Conservation (phyloP, 2,329 filamentous ascomycete species). For the Coleophoma crateriformis region DNA sequence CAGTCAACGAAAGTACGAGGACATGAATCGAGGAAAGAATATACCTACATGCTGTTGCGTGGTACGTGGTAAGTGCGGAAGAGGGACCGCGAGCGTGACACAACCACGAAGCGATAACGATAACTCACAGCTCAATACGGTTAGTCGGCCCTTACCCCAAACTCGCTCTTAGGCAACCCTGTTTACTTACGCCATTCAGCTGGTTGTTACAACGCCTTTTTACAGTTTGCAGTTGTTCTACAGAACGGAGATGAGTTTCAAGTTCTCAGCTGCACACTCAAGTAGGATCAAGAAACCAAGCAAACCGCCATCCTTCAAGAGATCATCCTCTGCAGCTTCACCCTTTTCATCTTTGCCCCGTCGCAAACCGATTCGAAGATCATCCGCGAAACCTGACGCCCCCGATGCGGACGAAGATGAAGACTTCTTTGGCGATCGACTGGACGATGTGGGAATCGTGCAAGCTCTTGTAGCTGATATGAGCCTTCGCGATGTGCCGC, state of each 20-base stretch:
- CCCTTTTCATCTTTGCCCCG: slow-evolving; percentile 22
- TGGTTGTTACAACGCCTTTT: background rate
- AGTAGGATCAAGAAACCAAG: slow-evolving; percentile 24
- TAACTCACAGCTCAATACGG: too few species aligned
- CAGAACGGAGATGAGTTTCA: slow-evolving; percentile 20
- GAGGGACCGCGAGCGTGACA: too few species aligned
- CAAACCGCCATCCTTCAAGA: slow-evolving; percentile 20
- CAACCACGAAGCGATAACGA: too few species aligned
- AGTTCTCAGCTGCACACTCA: slow-evolving; percentile 22
- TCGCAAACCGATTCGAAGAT: slow-evolving; percentile 18
- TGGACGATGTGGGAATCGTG: slow-evolving; percentile 56
- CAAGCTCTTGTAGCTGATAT: slow-evolving; percentile 49
- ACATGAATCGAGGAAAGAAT: too few species aligned
- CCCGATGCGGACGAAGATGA: slow-evolving; percentile 24
- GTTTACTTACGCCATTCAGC: too few species aligned
- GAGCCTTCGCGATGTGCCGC: slow-evolving; percentile 54
- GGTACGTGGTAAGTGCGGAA: too few species aligned
- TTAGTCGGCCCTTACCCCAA: too few species aligned
- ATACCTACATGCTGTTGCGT: too few species aligned
- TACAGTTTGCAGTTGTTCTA: background rate
- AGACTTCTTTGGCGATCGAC: slow-evolving; percentile 37
- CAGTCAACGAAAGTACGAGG: too few species aligned
- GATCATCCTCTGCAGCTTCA: slow-evolving; percentile 13
- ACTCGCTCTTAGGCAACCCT: too few species aligned
- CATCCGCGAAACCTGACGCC: slow-evolving; percentile 10